Conservation (phyloP, 2,329 filamentous ascomycete genomes). For the Verticillium tricorpus region DNA sequence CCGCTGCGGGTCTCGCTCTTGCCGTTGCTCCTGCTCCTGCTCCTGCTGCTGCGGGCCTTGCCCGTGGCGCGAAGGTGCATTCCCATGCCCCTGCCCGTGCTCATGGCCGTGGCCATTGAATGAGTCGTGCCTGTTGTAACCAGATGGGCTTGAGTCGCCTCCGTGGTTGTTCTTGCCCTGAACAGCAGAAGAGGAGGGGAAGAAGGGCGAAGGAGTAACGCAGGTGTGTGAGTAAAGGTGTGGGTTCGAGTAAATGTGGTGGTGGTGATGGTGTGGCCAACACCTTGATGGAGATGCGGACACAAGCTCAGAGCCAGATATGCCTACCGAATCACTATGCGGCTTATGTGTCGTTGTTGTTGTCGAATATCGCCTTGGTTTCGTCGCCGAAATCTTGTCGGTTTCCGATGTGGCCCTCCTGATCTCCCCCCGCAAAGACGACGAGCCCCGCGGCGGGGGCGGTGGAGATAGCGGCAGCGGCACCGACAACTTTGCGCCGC, state of each 20-base stretch:
- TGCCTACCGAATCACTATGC: background rate
- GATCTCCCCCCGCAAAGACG: too few relatives aligned
- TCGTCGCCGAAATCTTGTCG: background rate
- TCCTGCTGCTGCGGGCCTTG: background rate
- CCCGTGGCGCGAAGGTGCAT: too few relatives aligned
- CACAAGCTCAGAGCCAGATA: background rate
- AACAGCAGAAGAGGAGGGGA: background rate
- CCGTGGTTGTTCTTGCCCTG: background rate
- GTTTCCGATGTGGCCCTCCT: background rate
- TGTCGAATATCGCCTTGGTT: background rate
- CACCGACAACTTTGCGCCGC: too few relatives aligned
- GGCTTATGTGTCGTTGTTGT: background rate
- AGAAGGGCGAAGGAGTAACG: background rate
- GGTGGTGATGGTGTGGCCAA: background rate
- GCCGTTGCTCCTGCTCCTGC: background rate
- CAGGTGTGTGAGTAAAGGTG: too few relatives aligned
- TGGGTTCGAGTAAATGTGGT: background rate
- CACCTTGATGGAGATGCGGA: background rate
- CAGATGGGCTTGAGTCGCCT: background rate
- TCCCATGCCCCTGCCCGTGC: too few relatives aligned
- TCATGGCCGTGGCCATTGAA: background rate
- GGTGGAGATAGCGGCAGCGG: too few relatives aligned
- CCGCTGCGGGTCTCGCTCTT: background rate
- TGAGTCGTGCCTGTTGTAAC: background rate
- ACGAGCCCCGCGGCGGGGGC: too few relatives aligned